phyloP scores from a whole-genome alignment of 495 filamentous ascomycete genomes.

The Diplogelasinospora grovesii region DNA sequence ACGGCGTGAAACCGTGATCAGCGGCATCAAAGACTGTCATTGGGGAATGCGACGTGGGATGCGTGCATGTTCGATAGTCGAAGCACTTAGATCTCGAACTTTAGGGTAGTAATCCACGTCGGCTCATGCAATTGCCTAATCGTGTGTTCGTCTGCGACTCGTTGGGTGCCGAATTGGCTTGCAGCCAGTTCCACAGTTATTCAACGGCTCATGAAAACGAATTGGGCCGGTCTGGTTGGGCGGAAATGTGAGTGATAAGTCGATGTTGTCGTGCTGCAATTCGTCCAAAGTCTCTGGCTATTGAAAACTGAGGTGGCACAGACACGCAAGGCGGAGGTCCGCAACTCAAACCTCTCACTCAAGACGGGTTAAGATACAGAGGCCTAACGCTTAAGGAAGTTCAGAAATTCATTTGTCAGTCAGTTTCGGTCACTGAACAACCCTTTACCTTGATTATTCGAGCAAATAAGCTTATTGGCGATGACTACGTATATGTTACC shows the following conservation, averaged over 20 bases:
- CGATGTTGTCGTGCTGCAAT: conserved; percentile 21
- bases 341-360: no score
- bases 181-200: conserved; percentile 13
- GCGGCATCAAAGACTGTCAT: conserved; percentile 5
- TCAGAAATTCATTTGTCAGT: no score
- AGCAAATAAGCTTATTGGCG: no score
- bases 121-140: conserved; percentile 25
- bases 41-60: conserved; percentile 10
- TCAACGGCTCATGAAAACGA: conserved; percentile 3
- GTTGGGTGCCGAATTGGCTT: conserved; percentile 7
- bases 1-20: conserved; percentile 4
- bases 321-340: no score
- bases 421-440: no score
- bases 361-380: no score
- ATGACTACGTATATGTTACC: no score
- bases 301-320: no score
- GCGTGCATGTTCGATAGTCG: neutral
- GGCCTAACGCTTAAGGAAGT: no score
- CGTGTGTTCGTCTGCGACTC: conserved; percentile 26
- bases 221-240: conserved; percentile 20
- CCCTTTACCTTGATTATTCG: no score
- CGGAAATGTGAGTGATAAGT: conserved; percentile 10
- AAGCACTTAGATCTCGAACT: no score
- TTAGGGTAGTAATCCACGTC: no score
- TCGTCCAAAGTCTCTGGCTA: conserved; percentile 10